Base-by-base conservation (phyloP, 768 basidiomycete genomes). In the Amanita phalloides region DNA sequence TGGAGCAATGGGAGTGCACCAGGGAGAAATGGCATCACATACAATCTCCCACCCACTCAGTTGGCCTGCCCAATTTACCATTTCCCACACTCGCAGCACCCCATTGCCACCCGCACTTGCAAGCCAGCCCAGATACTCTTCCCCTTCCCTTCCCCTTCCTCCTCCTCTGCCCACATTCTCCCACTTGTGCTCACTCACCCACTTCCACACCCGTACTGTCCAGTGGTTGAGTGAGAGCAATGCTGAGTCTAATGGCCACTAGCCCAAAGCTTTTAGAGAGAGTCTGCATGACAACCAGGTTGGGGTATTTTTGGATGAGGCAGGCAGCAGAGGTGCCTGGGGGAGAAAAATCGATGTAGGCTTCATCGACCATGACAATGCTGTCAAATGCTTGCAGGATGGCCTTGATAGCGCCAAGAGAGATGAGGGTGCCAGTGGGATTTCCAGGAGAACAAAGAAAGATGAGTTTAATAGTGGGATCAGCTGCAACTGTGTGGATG, bases 371-470 rank as follows among this genome's bases (percentile, higher is more conserved):
- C 26, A 95, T 76, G 36, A 97, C 84, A 54, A 99, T 81, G 6
- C 96, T 95, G 58, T 83, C 90, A 77, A 89, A 98, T 0, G 88
- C 88, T 28, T 92, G 83, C 23, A 95, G 71, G 13, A 98, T 66
- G 8, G 75, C 60, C 1, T 79, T 75, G 53, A 98, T 72, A 10
- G 83, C 75, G 7, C 74, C 60, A 21, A 94, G 77, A 0, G 90
- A 77, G 48, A 98, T 81, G 25, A 84, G 66, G 0, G 94, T 97
- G 7, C 93, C 92, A 0, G 93, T 94, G 0, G 96, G 96, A 64
- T 98, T 99, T 2, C 96, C 96, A 2, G 96, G 96, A 1, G 95
- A 97, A 66, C 93, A 96, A 42, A 98, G 74, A 74, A 97, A 91
- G 54, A 95, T 76, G 33, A 99, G 77, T 60, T 97, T 96, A 66